These are phyloP conservation scores for Conringia planisiliqua DNA, from an alignment of 345 rosid genomes.

Conservation along the genomic window DNA sequence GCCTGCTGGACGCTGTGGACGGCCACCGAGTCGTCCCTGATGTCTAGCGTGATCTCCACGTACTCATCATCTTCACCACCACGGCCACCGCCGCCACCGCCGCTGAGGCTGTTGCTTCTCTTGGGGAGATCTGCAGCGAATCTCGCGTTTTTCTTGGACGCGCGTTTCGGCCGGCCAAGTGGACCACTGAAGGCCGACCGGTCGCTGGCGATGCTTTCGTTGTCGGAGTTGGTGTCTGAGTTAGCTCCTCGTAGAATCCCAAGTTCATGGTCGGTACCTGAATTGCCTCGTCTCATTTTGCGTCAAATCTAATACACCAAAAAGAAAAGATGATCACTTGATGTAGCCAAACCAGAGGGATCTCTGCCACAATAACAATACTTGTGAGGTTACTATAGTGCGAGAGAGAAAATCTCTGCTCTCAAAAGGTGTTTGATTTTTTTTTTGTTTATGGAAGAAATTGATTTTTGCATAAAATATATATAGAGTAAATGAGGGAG, in stretches of 20 bases:
- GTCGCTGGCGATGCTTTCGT: slow-evolving; percentile 64
- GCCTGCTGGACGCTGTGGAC: slow-evolving; percentile 86
- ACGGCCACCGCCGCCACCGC: background rate
- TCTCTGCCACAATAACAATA: background rate
- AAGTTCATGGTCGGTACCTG: slow-evolving; percentile 28
- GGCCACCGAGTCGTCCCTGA: slow-evolving; percentile 70
- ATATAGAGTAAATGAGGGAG: background rate
- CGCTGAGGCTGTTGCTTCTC: slow-evolving; percentile 24
- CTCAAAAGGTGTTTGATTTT: slow-evolving; percentile 3
- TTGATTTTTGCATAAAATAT: slow-evolving; percentile 8
- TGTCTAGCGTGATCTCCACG: slow-evolving; percentile 86
- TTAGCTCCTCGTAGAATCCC: slow-evolving; percentile 39
- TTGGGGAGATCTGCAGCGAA: slow-evolving; percentile 52
- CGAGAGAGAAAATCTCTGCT: background rate
- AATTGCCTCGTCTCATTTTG: slow-evolving; percentile 35
- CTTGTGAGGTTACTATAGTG: background rate
- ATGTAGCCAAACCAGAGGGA: background rate
- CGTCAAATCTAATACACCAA: background rate
- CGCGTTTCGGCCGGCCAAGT: slow-evolving; percentile 45
- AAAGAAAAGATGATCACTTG: background rate
- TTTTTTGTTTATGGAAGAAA: slow-evolving; percentile 18
- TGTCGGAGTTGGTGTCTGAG: slow-evolving; percentile 61
- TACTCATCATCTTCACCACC: slow-evolving; percentile 38
- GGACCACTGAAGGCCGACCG: slow-evolving; percentile 66
- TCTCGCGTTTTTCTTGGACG: slow-evolving; percentile 79